Evolutionary conservation across 305 asterid genomes (phyloP).

Genomic region (Fraxinus sp.): DNA sequence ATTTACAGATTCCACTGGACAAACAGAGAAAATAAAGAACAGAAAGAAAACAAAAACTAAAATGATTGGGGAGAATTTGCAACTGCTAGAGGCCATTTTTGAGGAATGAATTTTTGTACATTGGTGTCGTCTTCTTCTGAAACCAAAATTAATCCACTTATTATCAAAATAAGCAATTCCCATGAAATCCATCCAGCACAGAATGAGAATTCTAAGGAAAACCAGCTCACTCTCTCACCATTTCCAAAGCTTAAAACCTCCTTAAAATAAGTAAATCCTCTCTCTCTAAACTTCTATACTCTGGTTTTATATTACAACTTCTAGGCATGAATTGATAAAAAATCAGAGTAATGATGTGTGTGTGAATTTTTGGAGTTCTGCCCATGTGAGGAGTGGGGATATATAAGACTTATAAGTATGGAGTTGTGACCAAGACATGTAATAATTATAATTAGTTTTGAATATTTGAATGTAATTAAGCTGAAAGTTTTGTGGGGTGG

Average conservation of each 20-base stretch:
- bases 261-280: constrained; percentile 14
- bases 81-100: constrained; percentile 39
- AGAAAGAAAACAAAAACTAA: constrained; percentile 49
- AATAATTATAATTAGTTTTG: constrained; percentile 25
- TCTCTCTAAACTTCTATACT: constrained; percentile 37
- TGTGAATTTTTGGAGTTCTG: constrained; percentile 42
- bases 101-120: constrained; percentile 32
- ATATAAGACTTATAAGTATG: constrained; percentile 41
- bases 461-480: neutral
- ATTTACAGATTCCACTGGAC: constrained; percentile 40
- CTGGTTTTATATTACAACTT: constrained; percentile 42
- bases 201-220: constrained; percentile 25
- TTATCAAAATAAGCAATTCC: constrained; percentile 25
- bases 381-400: constrained; percentile 57
- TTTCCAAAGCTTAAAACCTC: constrained; percentile 35
- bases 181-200: constrained; percentile 41
- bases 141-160: constrained; percentile 26
- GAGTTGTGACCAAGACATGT: constrained; percentile 67
- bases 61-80: constrained; percentile 60
- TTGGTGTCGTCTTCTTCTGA: constrained; percentile 48
- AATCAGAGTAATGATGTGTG: constrained; percentile 31
- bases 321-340: constrained; percentile 41
- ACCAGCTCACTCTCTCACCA: constrained; percentile 39
- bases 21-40: constrained; percentile 42
- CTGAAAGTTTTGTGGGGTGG: constrained; percentile 5